Evolutionary conservation across 2,329 filamentous ascomycete species (phyloP), one percentile per base, ranked within the genome.

Genomic region (Stachybotrys echinatus): DNA sequence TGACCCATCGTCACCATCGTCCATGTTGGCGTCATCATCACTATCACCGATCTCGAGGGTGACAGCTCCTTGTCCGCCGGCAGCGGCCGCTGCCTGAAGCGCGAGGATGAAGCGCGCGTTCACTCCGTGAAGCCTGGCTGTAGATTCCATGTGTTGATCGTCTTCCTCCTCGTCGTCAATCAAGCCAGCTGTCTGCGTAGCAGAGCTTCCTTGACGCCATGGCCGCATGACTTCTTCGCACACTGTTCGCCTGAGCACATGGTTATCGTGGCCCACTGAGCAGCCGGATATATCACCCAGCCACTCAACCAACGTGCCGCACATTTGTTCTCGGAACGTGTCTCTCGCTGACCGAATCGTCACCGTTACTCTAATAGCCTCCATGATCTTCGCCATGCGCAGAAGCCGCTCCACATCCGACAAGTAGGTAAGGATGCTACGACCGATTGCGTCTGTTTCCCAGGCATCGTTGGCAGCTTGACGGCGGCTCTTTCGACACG

Each of bases 321-420:
- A 96, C 95, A 99, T 99, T 65, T 97, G 89, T 65, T 99, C 94
- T 52, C 94, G 82, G 71, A 97, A 99, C 0, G 91, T 97, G 69
- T 99, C 94, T 58, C 95, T 82, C 5, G 94, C 84, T 10, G 92
- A 96, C 42, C 94, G 84, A 53, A 99, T 91, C 1, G 94, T 99
- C 45, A 96, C 90, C 0, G 94, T 97, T 50, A 99, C 84, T 64
- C 95, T 92, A 67, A 99, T 96, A 53, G 95, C 86, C 68, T 99
- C 94, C 56, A 99, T 88, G 20, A 94, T 85, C 55, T 83, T 87
- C 5, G 92, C 89, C 68, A 94, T 92, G 14, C 74, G 73, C 17
- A 99, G 74, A 12, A 99, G 78, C 37, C 81, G 77, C 23, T 83
- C 76, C 38, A 97, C 73, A 65, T 95, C 85, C 21, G 74, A 76